Evolutionary conservation across 2,329 filamentous ascomycete genomes (phyloP).

Genomic region (Furcasterigmium furcatum): DNA sequence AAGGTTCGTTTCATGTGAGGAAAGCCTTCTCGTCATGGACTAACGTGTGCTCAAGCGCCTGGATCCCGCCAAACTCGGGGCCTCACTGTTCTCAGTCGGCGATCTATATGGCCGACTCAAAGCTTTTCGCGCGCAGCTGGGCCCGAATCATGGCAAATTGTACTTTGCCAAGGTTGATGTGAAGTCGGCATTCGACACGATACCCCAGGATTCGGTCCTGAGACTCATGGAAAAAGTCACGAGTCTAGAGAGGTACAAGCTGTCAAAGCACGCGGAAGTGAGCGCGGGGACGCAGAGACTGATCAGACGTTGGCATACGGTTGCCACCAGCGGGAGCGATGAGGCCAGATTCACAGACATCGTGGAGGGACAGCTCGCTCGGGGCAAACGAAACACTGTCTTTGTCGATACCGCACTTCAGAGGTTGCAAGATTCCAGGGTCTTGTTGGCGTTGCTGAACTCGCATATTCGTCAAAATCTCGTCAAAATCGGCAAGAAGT

Average conservation of each 20-base stretch:
- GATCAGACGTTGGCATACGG: conserved; percentile 48
- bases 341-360: conserved; percentile 34
- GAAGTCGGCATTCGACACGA: conserved; percentile 89
- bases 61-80: conserved; percentile 64
- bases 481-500: conserved; percentile 83
- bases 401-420: conserved; percentile 70
- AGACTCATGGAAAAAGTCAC: conserved; percentile 58
- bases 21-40: too few relatives aligned
- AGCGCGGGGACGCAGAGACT: conserved; percentile 42
- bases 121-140: conserved; percentile 57
- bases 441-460: conserved; percentile 66
- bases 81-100: conserved; percentile 75
- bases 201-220: conserved; percentile 76
- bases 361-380: conserved; percentile 33
- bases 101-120: conserved; percentile 76
- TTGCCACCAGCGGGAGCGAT: conserved; percentile 42
- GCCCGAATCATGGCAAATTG: conserved; percentile 38
- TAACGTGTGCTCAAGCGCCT: conserved; percentile 12
- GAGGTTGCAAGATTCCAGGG: conserved; percentile 50
- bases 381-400: conserved; percentile 62
- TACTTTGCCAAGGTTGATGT: conserved; percentile 96
- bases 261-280: conserved; percentile 74
- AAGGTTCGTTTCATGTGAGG: conserved; percentile 51
- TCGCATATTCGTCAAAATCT: conserved; percentile 84
- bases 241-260: conserved; percentile 60